Conservation (phyloP, 108 stramenopile genomes). For the Discostella pseudostelligera region DNA sequence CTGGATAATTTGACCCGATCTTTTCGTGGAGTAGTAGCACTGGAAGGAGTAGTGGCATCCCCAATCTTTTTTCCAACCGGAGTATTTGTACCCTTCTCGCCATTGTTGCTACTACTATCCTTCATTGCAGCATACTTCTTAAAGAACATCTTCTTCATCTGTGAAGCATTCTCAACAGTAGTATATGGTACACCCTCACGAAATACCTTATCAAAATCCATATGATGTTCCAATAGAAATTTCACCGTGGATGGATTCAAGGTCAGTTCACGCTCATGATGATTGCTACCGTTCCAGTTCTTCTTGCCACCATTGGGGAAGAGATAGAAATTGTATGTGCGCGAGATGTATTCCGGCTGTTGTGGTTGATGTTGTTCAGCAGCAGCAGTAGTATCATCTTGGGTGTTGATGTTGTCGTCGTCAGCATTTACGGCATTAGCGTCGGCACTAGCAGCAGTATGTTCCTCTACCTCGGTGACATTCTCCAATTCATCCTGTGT, state of each 20-base stretch:
- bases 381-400: not conserved
- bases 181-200: constrained; percentile 64
- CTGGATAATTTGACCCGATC: constrained; percentile 36
- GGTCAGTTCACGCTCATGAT: constrained; percentile 51
- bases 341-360: constrained; percentile 34
- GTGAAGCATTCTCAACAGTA: constrained; percentile 38
- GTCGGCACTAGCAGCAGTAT: not conserved
- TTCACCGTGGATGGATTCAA: constrained; percentile 63
- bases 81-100: not conserved
- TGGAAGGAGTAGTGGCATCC: not conserved
- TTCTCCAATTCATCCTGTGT: constrained; percentile 46
- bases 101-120: constrained; percentile 8
- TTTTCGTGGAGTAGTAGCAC: not conserved
- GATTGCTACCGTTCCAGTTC: no score
- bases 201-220: constrained; percentile 67
- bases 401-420: not conserved
- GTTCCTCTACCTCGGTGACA: constrained; percentile 37
- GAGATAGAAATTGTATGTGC: constrained; percentile 77
- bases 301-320: constrained; percentile 53
- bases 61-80: not conserved
- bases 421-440: not conserved
- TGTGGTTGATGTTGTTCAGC: constrained; percentile 3
- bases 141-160: constrained; percentile 42
- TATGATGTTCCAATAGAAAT: constrained; percentile 68
- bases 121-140: constrained; percentile 27